Base-by-base conservation (phyloP, 306 rosid species). In the Vigna hirtella region DNA sequence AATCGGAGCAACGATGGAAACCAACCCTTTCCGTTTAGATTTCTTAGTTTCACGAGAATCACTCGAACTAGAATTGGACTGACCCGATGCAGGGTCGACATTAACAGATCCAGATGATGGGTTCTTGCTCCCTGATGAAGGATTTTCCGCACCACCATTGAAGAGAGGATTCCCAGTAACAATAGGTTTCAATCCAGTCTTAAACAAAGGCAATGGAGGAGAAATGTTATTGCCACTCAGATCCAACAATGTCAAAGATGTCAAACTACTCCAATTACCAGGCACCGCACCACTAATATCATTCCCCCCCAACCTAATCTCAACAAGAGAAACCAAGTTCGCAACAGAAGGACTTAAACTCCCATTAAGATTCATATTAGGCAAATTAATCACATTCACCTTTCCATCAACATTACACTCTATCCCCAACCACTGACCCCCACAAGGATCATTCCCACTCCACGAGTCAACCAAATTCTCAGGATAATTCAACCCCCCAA, bases 341-440 rank as follows among this genome's bases (percentile, higher is more conserved):
- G 94, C 97, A 81, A 96, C 84, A 2, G 98, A 85, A 63, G 98
- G 90, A 86, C 99, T 91, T 72, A 96, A 74, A 15, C 85, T 84
- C 43, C 99, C 99, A 75, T 58, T 93, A 58, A 93, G 90, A 56
- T 84, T 83, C 42, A 84, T 82, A 2, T 36, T 85, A 0, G 91
- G 98, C 74, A 96, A 58, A 86, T 91, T 93, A 65, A 96, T 85
- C 77, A 84, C 76, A 72, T 86, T 70, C 52, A 96, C 93, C 82
- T 87, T 86, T 1, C 86, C 83, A 52, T 73, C 49, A 1, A 65
- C 77, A 68, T 68, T 74, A 52, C 99, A 96, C 68, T 66, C 85
- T 73, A 96, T 74, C 42, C 99, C 97, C 82, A 91, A 83, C 99
- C 99, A 96, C 9, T 73, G 36, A 40, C 70, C 87, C 36, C 20